phyloP scores from a whole-genome alignment of 1,284 basidiomycete genomes.

The Microbotryum intermedium region DNA sequence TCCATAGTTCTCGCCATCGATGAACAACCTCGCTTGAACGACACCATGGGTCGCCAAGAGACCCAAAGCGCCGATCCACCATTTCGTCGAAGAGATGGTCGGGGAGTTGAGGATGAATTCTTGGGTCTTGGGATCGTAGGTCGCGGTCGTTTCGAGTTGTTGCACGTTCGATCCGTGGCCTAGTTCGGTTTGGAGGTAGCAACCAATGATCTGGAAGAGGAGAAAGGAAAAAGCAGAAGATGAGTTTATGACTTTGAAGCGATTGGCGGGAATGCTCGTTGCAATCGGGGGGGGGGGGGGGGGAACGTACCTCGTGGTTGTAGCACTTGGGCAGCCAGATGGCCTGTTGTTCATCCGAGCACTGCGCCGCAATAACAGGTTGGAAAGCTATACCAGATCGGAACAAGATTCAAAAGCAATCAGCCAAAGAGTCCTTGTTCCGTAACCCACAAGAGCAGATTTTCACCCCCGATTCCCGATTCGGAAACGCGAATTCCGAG shows the following conservation, averaged over 20 bases:
- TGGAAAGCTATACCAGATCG: conserved; percentile 13
- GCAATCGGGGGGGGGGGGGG: conserved; percentile 52
- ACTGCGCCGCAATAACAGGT: conserved; percentile 22
- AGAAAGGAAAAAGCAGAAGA: not conserved
- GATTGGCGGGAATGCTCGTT: conserved; percentile 68
- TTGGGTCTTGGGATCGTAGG: conserved; percentile 56
- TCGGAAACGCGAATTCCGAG: conserved; percentile 4
- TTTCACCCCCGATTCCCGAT: conserved; percentile 8
- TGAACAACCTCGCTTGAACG: conserved; percentile 64
- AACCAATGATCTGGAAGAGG: conserved; percentile 33
- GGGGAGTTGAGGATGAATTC: conserved; percentile 71
- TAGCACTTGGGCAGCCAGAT: conserved; percentile 46
- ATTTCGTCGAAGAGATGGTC: conserved; percentile 65
- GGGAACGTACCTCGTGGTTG: conserved; percentile 48
- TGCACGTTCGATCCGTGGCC: conserved; percentile 67
- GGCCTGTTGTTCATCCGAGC: conserved; percentile 26
- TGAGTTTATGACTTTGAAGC: conserved; percentile 17
- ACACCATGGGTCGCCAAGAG: conserved; percentile 68
- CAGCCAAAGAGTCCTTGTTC: not conserved
- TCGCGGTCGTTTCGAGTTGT: conserved; percentile 65
- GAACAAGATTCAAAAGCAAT: not conserved
- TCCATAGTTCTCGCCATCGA: conserved; percentile 58
- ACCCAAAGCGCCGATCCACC: conserved; percentile 70
- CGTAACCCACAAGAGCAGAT: too few species aligned
- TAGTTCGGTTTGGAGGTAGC: conserved; percentile 43